Evolutionary conservation across 176 grass and related monocot genomes (phyloP), one percentile per base, ranked within the genome.

Genomic region (Carex pumila): DNA sequence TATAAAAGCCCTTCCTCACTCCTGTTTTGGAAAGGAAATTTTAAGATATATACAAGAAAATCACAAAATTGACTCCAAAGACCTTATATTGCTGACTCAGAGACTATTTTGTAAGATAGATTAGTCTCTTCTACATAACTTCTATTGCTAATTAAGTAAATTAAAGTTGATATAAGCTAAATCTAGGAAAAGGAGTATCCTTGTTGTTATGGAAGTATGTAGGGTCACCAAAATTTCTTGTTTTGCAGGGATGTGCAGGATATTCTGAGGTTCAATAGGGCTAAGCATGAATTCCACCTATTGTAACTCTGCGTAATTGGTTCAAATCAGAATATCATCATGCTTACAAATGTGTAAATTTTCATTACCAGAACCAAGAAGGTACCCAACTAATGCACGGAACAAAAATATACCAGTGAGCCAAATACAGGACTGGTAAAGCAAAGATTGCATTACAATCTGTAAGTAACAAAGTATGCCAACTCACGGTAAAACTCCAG

Each of bases 401-500:
- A 18, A 39, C 36, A 18, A 45, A 32, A 6, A 71, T 71, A 43
- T 43, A 34, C 64, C 67, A 71, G 18, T 43, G 31, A 43, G 36
- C 67, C 36, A 39, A 71, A 18, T 71, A 71, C 17, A 41, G 37
- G 36, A 43, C 14, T 10, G 34, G 14, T 43, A 43, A 68, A 68
- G 65, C 5, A 36, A 37, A 5, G 5, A 37, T 37, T 7, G 64
- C 64, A 66, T 6, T 37, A 37, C 12, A 75, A 55, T 56, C 1
- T 76, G 7, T 17, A 25, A 77, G 73, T 17, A 54, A 32, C 25
- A 77, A 56, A 56, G 12, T 17, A 14, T 83, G 54, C 74, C 25
- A 74, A 89, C 95, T 98, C 64, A 98, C 95, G 90, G 92, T 63
- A 94, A 88, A 65, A 98, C 92, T 18, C 95, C 95, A 54, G 84